phyloP scores from a whole-genome alignment of 2,329 filamentous ascomycete genomes.

The Aspergillus neoniger region DNA sequence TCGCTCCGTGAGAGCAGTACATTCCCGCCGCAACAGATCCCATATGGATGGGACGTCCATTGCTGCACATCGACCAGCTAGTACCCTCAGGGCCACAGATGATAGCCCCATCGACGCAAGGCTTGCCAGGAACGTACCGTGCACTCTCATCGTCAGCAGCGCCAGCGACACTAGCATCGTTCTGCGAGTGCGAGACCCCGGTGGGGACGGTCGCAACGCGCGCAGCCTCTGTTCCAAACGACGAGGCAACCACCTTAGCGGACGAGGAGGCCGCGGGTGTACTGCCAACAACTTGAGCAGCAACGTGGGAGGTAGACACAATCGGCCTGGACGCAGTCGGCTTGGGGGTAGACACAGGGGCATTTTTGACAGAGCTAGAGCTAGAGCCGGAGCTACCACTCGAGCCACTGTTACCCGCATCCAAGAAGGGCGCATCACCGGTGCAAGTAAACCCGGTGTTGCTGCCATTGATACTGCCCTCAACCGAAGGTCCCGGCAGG shows the following conservation, averaged over 20 bases:
- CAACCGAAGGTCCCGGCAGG: conserved; percentile 61
- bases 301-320: not conserved
- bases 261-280: conserved; percentile 12
- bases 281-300: not conserved
- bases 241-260: conserved; percentile 17
- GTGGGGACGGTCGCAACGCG: not conserved
- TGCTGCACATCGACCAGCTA: conserved; percentile 38
- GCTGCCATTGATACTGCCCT: conserved; percentile 35
- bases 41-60: conserved; percentile 37
- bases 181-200: not conserved
- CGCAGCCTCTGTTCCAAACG: conserved; percentile 11
- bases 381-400: not conserved
- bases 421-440: conserved; percentile 35
- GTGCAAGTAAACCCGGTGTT: conserved; percentile 36
- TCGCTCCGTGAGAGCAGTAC: conserved; percentile 31
- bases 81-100: conserved; percentile 35
- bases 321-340: not conserved
- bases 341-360: no score
- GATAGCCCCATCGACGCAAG: conserved; percentile 34
- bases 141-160: not conserved
- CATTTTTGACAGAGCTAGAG: not conserved
- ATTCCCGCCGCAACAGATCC: conserved; percentile 42
- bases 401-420: conserved; percentile 11
- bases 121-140: conserved; percentile 14
- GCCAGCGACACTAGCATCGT: not conserved